A percentile compares a stretch with the other conserved stretches of the same genome.
Conservation (phyloP, 305 asterid species). For the Fraxinus floribunda region DNA sequence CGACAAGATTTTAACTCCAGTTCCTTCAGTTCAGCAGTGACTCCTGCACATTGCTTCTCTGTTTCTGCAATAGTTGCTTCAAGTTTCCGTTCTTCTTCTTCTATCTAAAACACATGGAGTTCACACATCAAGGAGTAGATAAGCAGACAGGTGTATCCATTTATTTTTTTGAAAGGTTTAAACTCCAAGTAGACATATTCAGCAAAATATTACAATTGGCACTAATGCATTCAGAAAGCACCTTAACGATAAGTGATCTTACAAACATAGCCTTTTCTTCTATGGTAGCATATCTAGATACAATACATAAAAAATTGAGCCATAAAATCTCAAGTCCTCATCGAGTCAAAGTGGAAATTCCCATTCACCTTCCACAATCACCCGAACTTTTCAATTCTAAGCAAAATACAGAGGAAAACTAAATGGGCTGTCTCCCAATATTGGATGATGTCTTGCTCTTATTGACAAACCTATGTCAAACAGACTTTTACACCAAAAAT, state of each 20-base stretch:
- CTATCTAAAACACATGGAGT: conserved; percentile 52
- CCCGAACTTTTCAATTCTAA: conserved; percentile 1
- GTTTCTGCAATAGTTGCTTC: conserved; percentile 97
- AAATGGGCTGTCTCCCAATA: not conserved
- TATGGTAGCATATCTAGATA: conserved; percentile 9
- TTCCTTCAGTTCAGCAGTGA: conserved; percentile 77
- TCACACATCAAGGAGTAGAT: not conserved
- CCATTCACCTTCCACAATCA: conserved; percentile 7
- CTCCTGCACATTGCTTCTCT: conserved; percentile 84
- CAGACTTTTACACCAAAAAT: not conserved
- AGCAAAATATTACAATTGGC: conserved; percentile 12
- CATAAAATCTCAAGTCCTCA: conserved; percentile 7
- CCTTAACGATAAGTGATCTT: not conserved
- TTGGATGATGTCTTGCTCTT: not conserved
- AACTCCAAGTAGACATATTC: conserved; percentile 15
- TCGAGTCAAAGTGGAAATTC: conserved; percentile 5
- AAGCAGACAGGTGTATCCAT: conserved; percentile 17
- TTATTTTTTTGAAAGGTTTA: conserved; percentile 18
- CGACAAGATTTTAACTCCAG: conserved; percentile 83
- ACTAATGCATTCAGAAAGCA: conserved; percentile 3
- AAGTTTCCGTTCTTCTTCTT: conserved; percentile 93
- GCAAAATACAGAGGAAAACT: not conserved
- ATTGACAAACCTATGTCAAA: not conserved
- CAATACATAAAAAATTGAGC: not conserved
- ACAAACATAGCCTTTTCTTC: conserved; percentile 6